These are phyloP conservation scores for Knoxia roxburghii DNA, from an alignment of 257 asterid species.

Conservation along the genomic window DNA sequence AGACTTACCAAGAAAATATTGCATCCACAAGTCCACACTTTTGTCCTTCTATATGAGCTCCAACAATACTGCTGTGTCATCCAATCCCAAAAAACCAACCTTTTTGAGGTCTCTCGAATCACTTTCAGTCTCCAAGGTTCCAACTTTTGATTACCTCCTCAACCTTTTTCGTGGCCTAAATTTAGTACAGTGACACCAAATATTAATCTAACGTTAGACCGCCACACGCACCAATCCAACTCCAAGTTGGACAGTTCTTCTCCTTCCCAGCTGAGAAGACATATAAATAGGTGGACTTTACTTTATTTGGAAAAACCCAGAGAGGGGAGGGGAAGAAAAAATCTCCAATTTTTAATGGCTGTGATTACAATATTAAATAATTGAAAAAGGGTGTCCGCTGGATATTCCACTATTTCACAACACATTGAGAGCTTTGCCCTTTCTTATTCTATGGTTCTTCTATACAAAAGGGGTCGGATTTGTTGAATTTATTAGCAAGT, in stretches of 20 bases:
- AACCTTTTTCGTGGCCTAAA: conserved; percentile 41
- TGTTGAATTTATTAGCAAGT: not conserved
- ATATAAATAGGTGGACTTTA: not conserved
- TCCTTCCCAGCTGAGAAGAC: not conserved
- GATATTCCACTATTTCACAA: not conserved
- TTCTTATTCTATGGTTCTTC: not conserved
- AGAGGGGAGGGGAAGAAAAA: not conserved
- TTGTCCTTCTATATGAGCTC: not conserved
- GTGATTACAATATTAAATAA: no score
- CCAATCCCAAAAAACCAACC: conserved; percentile 6
- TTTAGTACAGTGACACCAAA: conserved; percentile 25
- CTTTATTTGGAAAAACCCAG: conserved; percentile 8
- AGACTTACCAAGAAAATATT: conserved; percentile 27
- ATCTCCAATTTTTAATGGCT: not conserved
- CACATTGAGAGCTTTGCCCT: not conserved
- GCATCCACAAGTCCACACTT: conserved; percentile 15
- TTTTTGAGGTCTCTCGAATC: conserved; percentile 26
- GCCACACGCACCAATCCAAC: not conserved
- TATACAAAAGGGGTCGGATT: not conserved
- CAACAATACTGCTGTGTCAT: not conserved
- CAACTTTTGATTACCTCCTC: conserved; percentile 28
- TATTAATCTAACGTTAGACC: conserved; percentile 7
- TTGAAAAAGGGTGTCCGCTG: not conserved
- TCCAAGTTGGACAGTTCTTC: not conserved
- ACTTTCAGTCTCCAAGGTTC: conserved; percentile 30